These are phyloP conservation scores for Fraxinus angustifolia DNA, from an alignment of 305 asterid genomes.

Conservation along the genomic window DNA sequence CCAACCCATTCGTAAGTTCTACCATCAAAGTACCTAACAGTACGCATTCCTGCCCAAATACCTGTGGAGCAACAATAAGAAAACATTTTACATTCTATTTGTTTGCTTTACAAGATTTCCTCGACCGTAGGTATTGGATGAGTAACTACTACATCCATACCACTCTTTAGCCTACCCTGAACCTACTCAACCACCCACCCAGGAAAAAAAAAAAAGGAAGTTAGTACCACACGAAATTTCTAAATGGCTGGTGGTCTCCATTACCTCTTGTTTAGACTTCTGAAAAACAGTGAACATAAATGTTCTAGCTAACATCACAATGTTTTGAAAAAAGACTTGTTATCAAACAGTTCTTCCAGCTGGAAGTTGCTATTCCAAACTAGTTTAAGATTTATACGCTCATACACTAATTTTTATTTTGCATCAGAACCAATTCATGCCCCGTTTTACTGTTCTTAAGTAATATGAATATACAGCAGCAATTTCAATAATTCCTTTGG, in stretches of 20 bases:
- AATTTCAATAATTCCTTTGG: neutral
- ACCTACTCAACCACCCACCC: neutral
- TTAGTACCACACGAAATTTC: neutral
- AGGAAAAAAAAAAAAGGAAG: neutral
- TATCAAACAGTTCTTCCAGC: neutral
- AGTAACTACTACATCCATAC: neutral
- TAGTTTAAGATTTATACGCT: neutral
- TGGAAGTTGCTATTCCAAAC: neutral
- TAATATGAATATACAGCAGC: neutral
- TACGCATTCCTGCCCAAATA: slow-evolving; percentile 96
- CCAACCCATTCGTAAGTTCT: slow-evolving; percentile 97
- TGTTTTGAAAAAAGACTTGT: neutral
- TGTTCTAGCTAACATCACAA: neutral
- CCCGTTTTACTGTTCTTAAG: neutral
- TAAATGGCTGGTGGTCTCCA: neutral
- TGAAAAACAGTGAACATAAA: neutral
- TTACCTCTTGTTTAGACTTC: neutral
- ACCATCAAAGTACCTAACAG: slow-evolving; percentile 88
- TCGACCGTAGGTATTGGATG: neutral
- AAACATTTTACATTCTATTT: neutral
- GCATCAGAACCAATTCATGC: neutral
- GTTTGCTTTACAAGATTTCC: neutral
- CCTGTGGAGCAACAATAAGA: slow-evolving; percentile 42
- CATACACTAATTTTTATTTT: neutral
- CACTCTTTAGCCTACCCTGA: neutral